Percentiles rank a stretch among this genome's conserved stretches.
Conservation (phyloP, 768 basidiomycete species). For the Auricularia auricula-judae region DNA sequence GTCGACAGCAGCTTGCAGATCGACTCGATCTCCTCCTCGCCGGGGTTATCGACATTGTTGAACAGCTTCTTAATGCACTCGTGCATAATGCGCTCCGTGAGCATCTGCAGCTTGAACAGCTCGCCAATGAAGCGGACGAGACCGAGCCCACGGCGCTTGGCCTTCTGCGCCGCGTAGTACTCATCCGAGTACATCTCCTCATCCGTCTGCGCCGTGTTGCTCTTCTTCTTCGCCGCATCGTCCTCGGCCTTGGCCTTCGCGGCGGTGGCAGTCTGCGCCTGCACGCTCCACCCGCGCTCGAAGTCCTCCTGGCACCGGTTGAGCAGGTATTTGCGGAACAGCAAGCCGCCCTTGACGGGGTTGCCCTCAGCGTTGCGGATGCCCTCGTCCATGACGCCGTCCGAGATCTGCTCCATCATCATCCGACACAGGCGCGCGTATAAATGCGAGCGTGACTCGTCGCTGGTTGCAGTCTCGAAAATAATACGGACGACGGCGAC, state of each 20-base stretch:
- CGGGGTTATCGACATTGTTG: conserved; percentile 86
- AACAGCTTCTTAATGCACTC: conserved; percentile 95
- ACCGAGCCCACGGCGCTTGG: conserved; percentile 92
- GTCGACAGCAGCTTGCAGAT: conserved; percentile 88
- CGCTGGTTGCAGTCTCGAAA: conserved; percentile 96
- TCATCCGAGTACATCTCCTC: conserved; percentile 85
- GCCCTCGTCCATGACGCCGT: conserved; percentile 79
- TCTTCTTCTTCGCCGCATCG: conserved; percentile 57
- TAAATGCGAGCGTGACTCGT: conserved; percentile 93
- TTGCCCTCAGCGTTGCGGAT: conserved; percentile 74
- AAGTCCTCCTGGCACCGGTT: conserved; percentile 98
- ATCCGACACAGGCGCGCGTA: conserved; percentile 90
- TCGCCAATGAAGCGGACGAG: conserved; percentile 98
- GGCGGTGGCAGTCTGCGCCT: conserved; percentile 77
- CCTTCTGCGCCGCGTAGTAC: conserved; percentile 93
- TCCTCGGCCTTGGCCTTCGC: conserved; percentile 78
- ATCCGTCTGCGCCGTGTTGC: conserved; percentile 38
- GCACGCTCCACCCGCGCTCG: conserved; percentile 87
- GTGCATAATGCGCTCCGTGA: conserved; percentile 97
- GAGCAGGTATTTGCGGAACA: conserved; percentile 94
- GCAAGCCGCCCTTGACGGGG: conserved; percentile 83
- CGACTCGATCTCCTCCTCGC: conserved; percentile 96
- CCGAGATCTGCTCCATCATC: conserved; percentile 89
- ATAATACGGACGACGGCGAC: conserved; percentile 93
- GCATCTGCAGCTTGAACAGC: conserved; percentile 97